Conservation (phyloP, 768 basidiomycete species). For the Pisolithus orientalis region DNA sequence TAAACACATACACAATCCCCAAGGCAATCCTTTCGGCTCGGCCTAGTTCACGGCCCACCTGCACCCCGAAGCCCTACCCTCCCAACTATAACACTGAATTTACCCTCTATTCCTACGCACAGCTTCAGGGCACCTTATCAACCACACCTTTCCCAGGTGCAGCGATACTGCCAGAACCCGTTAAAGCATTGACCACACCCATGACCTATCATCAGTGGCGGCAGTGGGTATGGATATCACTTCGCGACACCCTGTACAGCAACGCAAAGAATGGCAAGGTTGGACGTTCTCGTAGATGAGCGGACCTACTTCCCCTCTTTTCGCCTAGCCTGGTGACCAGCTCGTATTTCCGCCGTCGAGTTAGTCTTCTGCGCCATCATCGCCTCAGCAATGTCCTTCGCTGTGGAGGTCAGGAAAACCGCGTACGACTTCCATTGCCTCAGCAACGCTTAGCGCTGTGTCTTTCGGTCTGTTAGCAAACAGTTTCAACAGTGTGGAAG, state of each 20-base stretch:
- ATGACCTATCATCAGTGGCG: slow-evolving; percentile 49
- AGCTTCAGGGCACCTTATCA: slow-evolving; percentile 65
- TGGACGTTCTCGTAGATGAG: slow-evolving; percentile 50
- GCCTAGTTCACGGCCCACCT: slow-evolving; percentile 41
- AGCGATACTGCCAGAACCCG: slow-evolving; percentile 39
- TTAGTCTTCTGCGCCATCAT: slow-evolving; percentile 16
- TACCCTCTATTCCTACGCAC: slow-evolving; percentile 81
- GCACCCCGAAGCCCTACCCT: slow-evolving; percentile 38
- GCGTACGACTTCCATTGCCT: slow-evolving; percentile 21
- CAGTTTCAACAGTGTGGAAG: slow-evolving; percentile 25
- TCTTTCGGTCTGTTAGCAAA: slow-evolving; percentile 8
- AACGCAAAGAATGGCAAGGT: slow-evolving; percentile 32
- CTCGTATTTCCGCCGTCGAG: slow-evolving; percentile 26
- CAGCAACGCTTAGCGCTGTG: slow-evolving; percentile 6
- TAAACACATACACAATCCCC: slow-evolving; percentile 19
- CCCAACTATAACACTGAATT: slow-evolving; percentile 52
- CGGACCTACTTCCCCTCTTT: slow-evolving; percentile 43
- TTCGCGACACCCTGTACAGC: slow-evolving; percentile 24
- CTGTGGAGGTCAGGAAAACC: slow-evolving; percentile 16
- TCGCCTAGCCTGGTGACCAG: too few species aligned
- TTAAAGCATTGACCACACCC: slow-evolving; percentile 38
- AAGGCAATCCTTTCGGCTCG: slow-evolving; percentile 35
- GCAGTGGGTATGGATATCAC: slow-evolving; percentile 69
- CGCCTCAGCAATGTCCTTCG: slow-evolving; percentile 18
- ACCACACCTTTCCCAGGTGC: slow-evolving; percentile 44